Base-by-base conservation (phyloP, 192 early-diverging fungal species). In the Entomortierella beljakovae region DNA sequence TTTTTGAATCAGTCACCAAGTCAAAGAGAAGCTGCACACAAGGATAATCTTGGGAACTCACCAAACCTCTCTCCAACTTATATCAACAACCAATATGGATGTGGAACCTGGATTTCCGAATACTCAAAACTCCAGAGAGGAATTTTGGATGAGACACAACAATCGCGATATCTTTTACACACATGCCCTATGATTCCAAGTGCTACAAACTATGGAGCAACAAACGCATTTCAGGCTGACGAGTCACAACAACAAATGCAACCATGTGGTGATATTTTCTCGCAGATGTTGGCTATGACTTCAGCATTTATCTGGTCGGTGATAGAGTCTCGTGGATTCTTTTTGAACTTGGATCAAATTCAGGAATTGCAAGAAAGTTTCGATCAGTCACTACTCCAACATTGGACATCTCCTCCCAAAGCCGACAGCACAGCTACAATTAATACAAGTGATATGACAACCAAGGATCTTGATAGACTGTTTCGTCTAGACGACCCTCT, bases 251-350 rank as follows among this genome's bases (percentile, higher is more conserved):
- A 52, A 50, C 8, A 52, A 22, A 15, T 35, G 29, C 52, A 68
- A n/a, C 69, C 69, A 16, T 71, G 69, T 53, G 58, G 51, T 6
- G 25, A 71, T 29, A 2, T 62, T 1, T 71, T 71, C 20, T 57
- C 69, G 20, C 69, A 71, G 40, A 56, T 71, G 42, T 31, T 71
- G 10, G 69, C 69, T 40, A 71, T 71, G 60, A 35, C 52, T 16
- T 62, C 69, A 2, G 60, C 69, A 0, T 71, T 71, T 42, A 59
- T 59, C 6, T 71, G 58, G 69, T 71, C 59, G n/a, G 53, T 71
- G 6, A 46, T 23, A 2, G 69, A 71, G 28, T 62, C 60, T 2
- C 61, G 69, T 2, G 69, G 38, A 22, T 71, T 71, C 32, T 71
- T 71, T 22, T 31, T 46, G 6, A 50, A 60, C n/a, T 22, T 40